Evolutionary conservation across 1,284 basidiomycete species (phyloP).

Genomic region (Rhodotorula sp.): DNA sequence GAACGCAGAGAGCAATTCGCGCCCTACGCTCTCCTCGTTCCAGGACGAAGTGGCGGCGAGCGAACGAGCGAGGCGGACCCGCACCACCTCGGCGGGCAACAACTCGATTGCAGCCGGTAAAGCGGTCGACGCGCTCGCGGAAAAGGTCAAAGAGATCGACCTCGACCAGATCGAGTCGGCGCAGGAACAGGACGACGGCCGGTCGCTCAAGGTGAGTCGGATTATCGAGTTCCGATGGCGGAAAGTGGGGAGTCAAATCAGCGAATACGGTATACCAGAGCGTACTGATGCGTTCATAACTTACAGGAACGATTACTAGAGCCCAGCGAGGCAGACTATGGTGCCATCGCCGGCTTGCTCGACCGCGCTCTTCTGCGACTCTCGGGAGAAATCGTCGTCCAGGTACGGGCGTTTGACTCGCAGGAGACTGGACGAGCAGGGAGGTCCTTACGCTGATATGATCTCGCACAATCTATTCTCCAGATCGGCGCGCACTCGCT

Average conservation of each 20-base stretch:
- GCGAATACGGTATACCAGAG: background rate
- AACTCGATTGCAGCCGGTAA: background rate
- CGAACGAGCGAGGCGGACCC: background rate
- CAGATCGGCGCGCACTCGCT: constrained; percentile 6
- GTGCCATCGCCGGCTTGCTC: constrained; percentile 18
- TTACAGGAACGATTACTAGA: constrained; percentile 5
- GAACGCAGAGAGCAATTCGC: background rate
- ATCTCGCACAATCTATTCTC: too few relatives aligned
- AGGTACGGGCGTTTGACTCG: constrained; percentile 9
- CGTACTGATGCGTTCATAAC: background rate
- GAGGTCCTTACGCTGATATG: background rate
- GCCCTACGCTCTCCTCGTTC: constrained; percentile 25
- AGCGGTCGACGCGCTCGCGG: background rate
- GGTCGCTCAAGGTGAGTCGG: constrained; percentile 6
- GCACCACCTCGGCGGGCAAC: background rate
- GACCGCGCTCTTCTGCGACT: constrained; percentile 25
- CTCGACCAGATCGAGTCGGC: background rate
- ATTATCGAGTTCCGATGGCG: background rate
- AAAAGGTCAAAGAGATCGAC: constrained; percentile 9
- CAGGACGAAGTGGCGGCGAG: constrained; percentile 19
- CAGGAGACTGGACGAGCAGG: too few relatives aligned
- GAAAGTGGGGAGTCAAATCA: constrained; percentile 1
- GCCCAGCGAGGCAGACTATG: constrained; percentile 4
- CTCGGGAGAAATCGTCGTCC: constrained; percentile 36
- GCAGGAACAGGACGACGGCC: background rate